Base-by-base conservation (phyloP, 495 filamentous ascomycete species). In the Penicillium crystallinum region DNA sequence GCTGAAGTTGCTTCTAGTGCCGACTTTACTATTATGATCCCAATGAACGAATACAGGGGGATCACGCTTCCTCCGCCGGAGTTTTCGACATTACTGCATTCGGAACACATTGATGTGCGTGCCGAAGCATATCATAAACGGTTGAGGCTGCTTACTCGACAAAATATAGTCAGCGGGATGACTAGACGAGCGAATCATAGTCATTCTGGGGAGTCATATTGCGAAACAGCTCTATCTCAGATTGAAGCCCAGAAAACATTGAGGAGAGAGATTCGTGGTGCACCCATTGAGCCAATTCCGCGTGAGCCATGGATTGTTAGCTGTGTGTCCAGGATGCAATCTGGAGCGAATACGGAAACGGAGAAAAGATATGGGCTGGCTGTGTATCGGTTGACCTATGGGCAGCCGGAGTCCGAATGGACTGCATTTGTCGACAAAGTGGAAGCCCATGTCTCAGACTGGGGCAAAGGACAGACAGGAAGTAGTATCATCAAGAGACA, bases 301-400 rank as follows among this genome's bases (percentile, higher is more conserved):
- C 33, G 37, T 8, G 54, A 63, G 46, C 44, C 56, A 18, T 62
- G 52, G 49, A 64, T 65, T 8, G 29, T 5, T 11, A 17, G 21
- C 6, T 29, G 19, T 37, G 39, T 45, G 44, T 10, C n/a, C 0
- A 41, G 35, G 23, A 30, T 63, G 7, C 9, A 46, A 12, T 23
- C 22, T 23, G 43, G 17, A 19, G n/a, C 4, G 33, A 15, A 46
- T 10, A 5, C 9, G 4, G 19, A 49, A 2, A 49, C 27, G 3
- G 21, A 15, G 9, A 19, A 23, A 22, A 39, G 44, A 7, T 55
- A 40, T 25, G 66, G 68, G 10, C 34, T 71, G 11, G 59, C 61
- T 1, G 56, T 67, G n/a, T 73, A 73, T 57, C 53, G 65, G n/a
- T 38, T 69, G 6, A 59, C 60, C 0, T 65, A 71, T 31, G 38